Evolutionary conservation across 2,329 filamentous ascomycete genomes (phyloP).

Genomic region (Delphinella strobiligena): DNA sequence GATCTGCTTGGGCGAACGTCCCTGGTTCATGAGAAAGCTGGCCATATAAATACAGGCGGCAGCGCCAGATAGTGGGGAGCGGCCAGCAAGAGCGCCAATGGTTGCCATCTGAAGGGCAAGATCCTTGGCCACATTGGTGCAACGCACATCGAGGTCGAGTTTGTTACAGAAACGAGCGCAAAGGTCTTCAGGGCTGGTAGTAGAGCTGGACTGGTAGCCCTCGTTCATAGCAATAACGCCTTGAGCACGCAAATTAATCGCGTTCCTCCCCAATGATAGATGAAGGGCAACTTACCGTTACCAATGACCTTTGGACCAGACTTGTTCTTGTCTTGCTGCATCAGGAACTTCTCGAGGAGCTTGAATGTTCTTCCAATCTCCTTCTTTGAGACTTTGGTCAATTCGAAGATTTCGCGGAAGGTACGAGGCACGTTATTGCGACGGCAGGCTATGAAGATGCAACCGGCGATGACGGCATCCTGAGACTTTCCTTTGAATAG

Average conservation of each 20-base stretch:
- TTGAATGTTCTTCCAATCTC: constrained; percentile 97
- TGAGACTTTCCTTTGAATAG: constrained; percentile 91
- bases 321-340: constrained; percentile 54
- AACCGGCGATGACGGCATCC: constrained; percentile 87
- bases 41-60: constrained; percentile 97
- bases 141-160: constrained; percentile 61
- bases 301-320: constrained; percentile 19
- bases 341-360: constrained; percentile 75
- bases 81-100: constrained; percentile 73
- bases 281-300: constrained; percentile 36
- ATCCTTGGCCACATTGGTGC: constrained; percentile 68
- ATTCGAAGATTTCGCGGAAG: constrained; percentile 85
- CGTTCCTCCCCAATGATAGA: constrained; percentile 3
- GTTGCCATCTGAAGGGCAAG: constrained; percentile 67
- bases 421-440: constrained; percentile 78
- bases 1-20: constrained; percentile 75
- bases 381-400: constrained; percentile 92
- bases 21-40: constrained; percentile 70
- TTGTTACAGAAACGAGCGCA: constrained; percentile 83
- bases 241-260: constrained; percentile 11
- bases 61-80: constrained; percentile 85
- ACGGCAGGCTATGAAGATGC: constrained; percentile 94
- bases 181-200: constrained; percentile 36
- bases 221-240: constrained; percentile 16
- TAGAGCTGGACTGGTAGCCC: constrained; percentile 12